These are phyloP conservation scores for Phytopythium vexans DNA, from an alignment of 352 stramenopile species.

Conservation along the genomic window DNA sequence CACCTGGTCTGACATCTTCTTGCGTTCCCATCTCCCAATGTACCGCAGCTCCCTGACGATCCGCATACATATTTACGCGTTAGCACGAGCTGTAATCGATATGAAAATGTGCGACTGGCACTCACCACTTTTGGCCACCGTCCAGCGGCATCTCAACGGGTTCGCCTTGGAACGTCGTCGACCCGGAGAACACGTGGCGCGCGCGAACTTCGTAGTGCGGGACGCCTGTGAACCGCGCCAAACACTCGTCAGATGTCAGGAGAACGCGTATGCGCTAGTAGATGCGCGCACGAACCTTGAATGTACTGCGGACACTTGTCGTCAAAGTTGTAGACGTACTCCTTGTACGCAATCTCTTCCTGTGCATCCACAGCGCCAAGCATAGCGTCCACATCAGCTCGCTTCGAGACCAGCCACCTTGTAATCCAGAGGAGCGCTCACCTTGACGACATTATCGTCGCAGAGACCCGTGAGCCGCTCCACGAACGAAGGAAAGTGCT, in stretches of 20 bases:
- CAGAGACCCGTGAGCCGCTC: conserved; percentile 74
- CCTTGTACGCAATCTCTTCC: conserved; percentile 87
- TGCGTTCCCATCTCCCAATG: conserved; percentile 82
- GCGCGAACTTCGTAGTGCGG: conserved; percentile 81
- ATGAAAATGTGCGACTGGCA: neutral
- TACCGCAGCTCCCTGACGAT: conserved; percentile 69
- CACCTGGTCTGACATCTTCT: conserved; percentile 83
- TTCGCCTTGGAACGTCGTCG: conserved; percentile 77
- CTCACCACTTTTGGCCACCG: conserved; percentile 78
- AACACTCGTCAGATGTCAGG: neutral
- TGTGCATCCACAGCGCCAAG: conserved; percentile 5
- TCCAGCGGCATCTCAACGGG: conserved; percentile 71
- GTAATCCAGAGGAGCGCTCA: conserved; percentile 7
- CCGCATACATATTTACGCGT: neutral
- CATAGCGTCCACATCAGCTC: neutral
- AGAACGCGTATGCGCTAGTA: neutral
- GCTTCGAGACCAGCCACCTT: neutral
- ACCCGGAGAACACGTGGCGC: conserved; percentile 79
- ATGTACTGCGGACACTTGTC: conserved; percentile 87
- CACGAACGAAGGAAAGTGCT: conserved; percentile 79
- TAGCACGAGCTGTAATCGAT: neutral
- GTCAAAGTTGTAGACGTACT: conserved; percentile 89
- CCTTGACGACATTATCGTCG: conserved; percentile 80
- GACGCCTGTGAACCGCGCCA: conserved; percentile 30
- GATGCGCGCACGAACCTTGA: conserved; percentile 27